A percentile compares a stretch with the other conserved stretches of the same genome.
phyloP scores from a whole-genome alignment of 1,139 yeast genomes.

The Candida anutae region DNA sequence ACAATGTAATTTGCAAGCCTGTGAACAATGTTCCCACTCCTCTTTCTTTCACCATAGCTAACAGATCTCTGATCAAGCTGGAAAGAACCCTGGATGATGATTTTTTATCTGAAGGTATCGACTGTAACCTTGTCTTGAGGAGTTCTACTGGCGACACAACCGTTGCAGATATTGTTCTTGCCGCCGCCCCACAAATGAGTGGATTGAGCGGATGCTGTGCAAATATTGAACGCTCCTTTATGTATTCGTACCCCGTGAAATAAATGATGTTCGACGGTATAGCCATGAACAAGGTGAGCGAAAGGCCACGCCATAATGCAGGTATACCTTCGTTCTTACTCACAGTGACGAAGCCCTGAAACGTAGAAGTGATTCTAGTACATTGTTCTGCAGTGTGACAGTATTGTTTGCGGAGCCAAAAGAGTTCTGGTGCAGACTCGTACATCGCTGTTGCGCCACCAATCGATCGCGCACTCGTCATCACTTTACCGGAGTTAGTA shows the following conservation, averaged over 20 bases:
- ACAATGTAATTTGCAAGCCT: conserved; percentile 79
- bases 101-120: conserved; percentile 48
- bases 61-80: conserved; percentile 50
- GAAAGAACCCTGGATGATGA: conserved; percentile 26
- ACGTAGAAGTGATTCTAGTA: conserved; percentile 45
- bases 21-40: conserved; percentile 68
- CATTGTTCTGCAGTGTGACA: conserved; percentile 27
- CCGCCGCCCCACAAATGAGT: conserved; percentile 75
- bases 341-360: conserved; percentile 65
- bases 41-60: conserved; percentile 41
- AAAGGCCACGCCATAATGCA: conserved; percentile 86
- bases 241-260: conserved; percentile 85
- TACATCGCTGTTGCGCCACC: conserved; percentile 3
- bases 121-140: conserved; percentile 79
- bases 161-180: conserved; percentile 79
- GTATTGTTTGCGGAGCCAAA: conserved; percentile 35
- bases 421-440: conserved; percentile 16
- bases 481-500: too few relatives aligned
- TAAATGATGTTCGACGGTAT: conserved; percentile 90
- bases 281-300: conserved; percentile 80
- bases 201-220: conserved; percentile 54
- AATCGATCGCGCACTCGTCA: too few relatives aligned
- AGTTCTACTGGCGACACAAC: conserved; percentile 84
- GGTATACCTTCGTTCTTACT: conserved; percentile 62
- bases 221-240: conserved; percentile 69